phyloP scores from a whole-genome alignment of 441 rosid species.

The Dalechampia spathulata region DNA sequence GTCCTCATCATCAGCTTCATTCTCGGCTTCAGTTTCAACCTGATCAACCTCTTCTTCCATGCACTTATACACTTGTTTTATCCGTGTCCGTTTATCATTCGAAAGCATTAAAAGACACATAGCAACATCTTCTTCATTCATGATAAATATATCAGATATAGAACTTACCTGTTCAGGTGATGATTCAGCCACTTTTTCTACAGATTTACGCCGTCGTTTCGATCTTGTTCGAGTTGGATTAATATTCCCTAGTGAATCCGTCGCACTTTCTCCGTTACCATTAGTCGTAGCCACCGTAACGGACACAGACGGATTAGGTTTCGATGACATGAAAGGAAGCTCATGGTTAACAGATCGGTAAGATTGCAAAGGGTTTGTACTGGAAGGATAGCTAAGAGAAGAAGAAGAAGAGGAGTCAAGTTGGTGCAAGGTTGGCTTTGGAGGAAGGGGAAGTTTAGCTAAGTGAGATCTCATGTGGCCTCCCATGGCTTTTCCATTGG shows the following conservation, averaged over 20 bases:
- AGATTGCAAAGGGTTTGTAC: conserved; percentile 2
- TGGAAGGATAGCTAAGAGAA: conserved; percentile 6
- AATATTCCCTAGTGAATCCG: conserved; percentile 16
- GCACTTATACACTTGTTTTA: not conserved
- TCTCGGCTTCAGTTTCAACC: not conserved
- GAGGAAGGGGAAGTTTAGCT: conserved; percentile 32
- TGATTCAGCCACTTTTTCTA: not conserved
- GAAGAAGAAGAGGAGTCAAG: conserved; percentile 16
- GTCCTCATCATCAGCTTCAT: conserved; percentile 5
- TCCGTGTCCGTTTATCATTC: conserved; percentile 11
- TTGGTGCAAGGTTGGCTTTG: conserved; percentile 16
- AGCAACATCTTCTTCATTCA: conserved; percentile 32
- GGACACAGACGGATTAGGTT: conserved; percentile 2
- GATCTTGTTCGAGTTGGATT: conserved; percentile 26
- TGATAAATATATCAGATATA: conserved; percentile 10
- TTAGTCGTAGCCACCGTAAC: not conserved
- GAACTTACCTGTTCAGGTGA: conserved; percentile 25
- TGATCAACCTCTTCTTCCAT: not conserved
- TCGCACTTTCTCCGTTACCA: conserved; percentile 20
- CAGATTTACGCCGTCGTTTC: conserved; percentile 16
- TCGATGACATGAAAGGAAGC: not conserved
- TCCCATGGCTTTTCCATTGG: conserved; percentile 66
- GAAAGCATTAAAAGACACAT: conserved; percentile 37
- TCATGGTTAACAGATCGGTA: conserved; percentile 14
- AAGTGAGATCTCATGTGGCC: conserved; percentile 72